phyloP scores from a whole-genome alignment of 495 filamentous ascomycete genomes.

The Aspergillus sparsus region DNA sequence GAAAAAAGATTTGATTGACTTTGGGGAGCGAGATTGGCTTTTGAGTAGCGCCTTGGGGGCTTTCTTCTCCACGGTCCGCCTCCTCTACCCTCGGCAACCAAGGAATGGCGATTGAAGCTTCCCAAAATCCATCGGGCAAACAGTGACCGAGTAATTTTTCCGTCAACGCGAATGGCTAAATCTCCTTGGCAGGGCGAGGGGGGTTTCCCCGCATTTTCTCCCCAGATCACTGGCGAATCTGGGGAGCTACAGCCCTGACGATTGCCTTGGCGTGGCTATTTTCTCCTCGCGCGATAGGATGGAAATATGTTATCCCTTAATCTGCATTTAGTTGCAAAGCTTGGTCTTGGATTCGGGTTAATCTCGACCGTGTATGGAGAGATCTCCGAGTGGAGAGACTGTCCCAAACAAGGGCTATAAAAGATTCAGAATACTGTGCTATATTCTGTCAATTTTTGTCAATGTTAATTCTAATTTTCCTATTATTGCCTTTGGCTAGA shows the following conservation, averaged over 20 bases:
- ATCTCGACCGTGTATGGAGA: slow-evolving; percentile 7
- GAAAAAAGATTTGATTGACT: not conserved
- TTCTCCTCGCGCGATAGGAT: slow-evolving; percentile 3
- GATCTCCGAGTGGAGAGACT: not conserved
- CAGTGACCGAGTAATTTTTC: slow-evolving; percentile 25
- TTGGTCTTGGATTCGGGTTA: slow-evolving; percentile 11
- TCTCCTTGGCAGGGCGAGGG: slow-evolving; percentile 20
- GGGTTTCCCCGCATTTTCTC: slow-evolving; percentile 28
- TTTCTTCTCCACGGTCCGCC: not conserved
- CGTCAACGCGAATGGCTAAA: slow-evolving; percentile 16
- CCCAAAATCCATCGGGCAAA: slow-evolving; percentile 20
- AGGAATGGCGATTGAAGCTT: slow-evolving; percentile 4
- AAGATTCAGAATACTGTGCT: not conserved
- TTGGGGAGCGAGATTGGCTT: not conserved
- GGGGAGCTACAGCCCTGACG: not conserved
- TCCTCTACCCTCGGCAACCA: not conserved
- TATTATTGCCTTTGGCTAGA: too few species aligned
- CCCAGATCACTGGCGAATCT: slow-evolving; percentile 20
- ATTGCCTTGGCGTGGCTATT: slow-evolving; percentile 4
- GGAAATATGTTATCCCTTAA: not conserved
- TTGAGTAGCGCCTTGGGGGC: slow-evolving; percentile 4
- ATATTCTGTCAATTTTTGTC: not conserved
- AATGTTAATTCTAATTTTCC: too few species aligned
- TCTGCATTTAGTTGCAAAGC: not conserved
- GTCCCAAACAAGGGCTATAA: not conserved